A percentile compares a stretch with the other conserved stretches of the same genome.
Conservation (phyloP, 208 protist species). For the Crithidia thermophila region DNA sequence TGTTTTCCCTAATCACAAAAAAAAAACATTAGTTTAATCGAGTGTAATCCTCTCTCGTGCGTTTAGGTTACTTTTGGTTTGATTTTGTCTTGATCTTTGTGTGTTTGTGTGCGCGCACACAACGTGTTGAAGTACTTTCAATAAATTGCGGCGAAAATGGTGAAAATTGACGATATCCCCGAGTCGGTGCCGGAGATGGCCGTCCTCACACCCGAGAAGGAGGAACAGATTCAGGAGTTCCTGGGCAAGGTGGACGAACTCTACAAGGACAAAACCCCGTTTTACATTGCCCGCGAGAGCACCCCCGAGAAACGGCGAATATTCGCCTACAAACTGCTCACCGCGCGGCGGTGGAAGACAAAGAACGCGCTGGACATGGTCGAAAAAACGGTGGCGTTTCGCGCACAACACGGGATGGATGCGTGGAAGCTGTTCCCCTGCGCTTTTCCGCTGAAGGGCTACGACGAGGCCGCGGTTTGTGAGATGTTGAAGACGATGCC, state of each 20-base stretch:
- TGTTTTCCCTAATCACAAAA: background rate
- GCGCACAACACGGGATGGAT: constrained; percentile 51
- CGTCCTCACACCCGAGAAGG: constrained; percentile 29
- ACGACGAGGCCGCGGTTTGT: constrained; percentile 45
- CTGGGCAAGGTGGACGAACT: constrained; percentile 29
- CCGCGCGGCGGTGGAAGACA: constrained; percentile 62
- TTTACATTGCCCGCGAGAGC: constrained; percentile 39
- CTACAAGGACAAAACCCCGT: constrained; percentile 33
- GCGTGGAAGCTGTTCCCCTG: constrained; percentile 55
- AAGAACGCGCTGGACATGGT: constrained; percentile 59
- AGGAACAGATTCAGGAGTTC: constrained; percentile 39
- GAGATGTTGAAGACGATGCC: constrained; percentile 29
- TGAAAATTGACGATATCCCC: constrained; percentile 41
- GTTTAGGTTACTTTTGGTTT: background rate
- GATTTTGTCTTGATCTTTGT: background rate
- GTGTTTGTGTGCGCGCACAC: background rate
- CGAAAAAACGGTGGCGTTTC: constrained; percentile 47
- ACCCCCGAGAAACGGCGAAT: constrained; percentile 32
- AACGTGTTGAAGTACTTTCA: too few species aligned
- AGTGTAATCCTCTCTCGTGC: background rate
- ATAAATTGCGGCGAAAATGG: too few species aligned
- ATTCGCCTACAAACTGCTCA: constrained; percentile 71
- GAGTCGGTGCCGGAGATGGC: constrained; percentile 59
- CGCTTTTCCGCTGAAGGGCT: constrained; percentile 58
- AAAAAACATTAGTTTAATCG: background rate